Evolutionary conservation across 352 stramenopile species (phyloP), one percentile per base, ranked within the genome.

Genomic region (Phytophthora citrophthora): DNA sequence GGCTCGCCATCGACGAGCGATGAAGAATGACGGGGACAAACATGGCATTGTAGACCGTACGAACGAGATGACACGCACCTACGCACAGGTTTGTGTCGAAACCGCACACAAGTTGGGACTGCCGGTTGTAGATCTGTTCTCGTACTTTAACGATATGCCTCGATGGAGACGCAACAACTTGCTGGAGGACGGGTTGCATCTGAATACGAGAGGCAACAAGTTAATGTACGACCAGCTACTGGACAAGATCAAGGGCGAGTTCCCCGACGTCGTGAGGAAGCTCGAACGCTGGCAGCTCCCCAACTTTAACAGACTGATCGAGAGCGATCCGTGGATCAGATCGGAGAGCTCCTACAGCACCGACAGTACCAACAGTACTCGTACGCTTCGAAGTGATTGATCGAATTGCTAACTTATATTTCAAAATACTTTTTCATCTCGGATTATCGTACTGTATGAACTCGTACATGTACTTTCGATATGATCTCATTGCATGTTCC

Each of bases 111-210:
- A 60, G 3, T 45, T 71, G 16, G 54, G 60, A 15, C 59, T 83
- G 4, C 49, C 71, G 4, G 71, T 74, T 11, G 44, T 90, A 34
- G 69, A 88, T 34, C 36, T 88, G 46, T 64, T 76, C 55, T 64
- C 77, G 50, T 64, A 76, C 36, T 88, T 88, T 54, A 85, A 86
- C 49, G 54, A 67, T 29, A 72, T 81, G 60, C 72, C 67, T 6
- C 36, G 49, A 24, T 66, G 68, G 51, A 63, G 77, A 56, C 74
- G 77, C 61, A 79, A 71, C 46, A 61, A 70, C 29, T 54, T 71
- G 51, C 59, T 89, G n/a, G 68, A 62, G 24, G 81, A 90, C 52
- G 81, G 78, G 5, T 64, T 88, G 16, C 78, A 90, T 59, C 70
- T 90, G 11, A 83, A 53, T 32, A 50, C 49, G 32, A 76, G 70